Evolutionary conservation across 805 yeast species (phyloP).

Genomic region (Kodamaea sagamina): DNA sequence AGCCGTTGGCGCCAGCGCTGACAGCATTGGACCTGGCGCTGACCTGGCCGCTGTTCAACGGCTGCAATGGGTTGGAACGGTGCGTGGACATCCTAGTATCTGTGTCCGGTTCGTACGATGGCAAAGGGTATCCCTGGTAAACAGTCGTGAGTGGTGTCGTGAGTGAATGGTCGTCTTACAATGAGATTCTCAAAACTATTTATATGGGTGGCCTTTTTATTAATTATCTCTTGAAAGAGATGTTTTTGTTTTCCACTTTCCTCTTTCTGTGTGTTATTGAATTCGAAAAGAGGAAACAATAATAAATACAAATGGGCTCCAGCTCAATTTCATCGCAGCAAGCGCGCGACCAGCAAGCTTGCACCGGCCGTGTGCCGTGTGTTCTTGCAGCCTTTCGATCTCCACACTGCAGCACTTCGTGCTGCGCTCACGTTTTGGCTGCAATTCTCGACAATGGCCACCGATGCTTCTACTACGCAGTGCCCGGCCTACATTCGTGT

Average conservation of each 20-base stretch:
- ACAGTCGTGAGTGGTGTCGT: neutral
- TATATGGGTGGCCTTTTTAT: constrained; percentile 7
- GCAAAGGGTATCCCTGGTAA: neutral
- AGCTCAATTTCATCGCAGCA: constrained; percentile 6
- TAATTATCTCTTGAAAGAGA: constrained; percentile 8
- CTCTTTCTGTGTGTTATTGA: constrained; percentile 15
- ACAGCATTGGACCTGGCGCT: constrained; percentile 38
- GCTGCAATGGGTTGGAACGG: constrained; percentile 50
- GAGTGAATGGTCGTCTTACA: neutral
- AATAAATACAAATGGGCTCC: constrained; percentile 7
- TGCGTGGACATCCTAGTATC: constrained; percentile 13
- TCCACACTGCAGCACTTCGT: too few relatives aligned
- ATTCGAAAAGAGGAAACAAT: constrained; percentile 14
- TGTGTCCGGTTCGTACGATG: neutral
- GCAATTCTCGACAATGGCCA: too few relatives aligned
- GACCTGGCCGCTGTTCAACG: constrained; percentile 54
- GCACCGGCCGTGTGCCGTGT: neutral
- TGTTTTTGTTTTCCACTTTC: constrained; percentile 15
- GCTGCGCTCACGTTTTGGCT: too few relatives aligned
- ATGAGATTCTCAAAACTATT: constrained; percentile 12
- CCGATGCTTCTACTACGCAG: too few relatives aligned
- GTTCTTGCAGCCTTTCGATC: neutral
- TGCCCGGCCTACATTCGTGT: too few relatives aligned
- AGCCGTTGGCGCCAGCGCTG: constrained; percentile 4
- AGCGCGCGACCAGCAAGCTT: neutral